Conservation (phyloP, 2,329 filamentous ascomycete genomes). For the Cladophialophora carrionii region DNA sequence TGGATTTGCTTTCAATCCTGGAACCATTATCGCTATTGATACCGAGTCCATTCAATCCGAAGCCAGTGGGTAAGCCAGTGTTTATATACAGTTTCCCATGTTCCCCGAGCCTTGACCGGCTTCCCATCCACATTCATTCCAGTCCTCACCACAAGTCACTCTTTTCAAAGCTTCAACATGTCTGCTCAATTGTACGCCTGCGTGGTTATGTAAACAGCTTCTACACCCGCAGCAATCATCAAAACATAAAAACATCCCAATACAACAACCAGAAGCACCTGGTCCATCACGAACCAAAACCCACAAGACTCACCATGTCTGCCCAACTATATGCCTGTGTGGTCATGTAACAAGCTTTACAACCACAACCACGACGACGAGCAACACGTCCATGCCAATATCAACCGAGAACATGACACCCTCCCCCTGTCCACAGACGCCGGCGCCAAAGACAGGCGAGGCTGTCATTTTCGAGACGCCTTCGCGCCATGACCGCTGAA, state of each 20-base stretch:
- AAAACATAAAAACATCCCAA: background rate
- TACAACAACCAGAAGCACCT: no score
- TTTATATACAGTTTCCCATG: background rate
- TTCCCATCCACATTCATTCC: slow-evolving; percentile 15
- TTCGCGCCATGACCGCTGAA: slow-evolving; percentile 17
- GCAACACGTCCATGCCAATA: background rate
- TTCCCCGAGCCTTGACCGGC: background rate
- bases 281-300: background rate
- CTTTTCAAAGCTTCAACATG: slow-evolving; percentile 14
- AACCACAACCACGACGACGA: background rate
- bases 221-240: background rate
- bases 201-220: slow-evolving; percentile 8
- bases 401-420: background rate
- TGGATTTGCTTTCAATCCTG: slow-evolving; percentile 2
- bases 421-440: slow-evolving; percentile 4
- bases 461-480: slow-evolving; percentile 25
- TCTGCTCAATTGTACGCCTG: slow-evolving; percentile 12
- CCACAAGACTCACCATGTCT: slow-evolving; percentile 4
- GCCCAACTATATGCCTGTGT: slow-evolving; percentile 8
- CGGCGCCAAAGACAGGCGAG: slow-evolving; percentile 17
- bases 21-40: background rate
- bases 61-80: background rate
- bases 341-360: slow-evolving; percentile 10
- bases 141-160: slow-evolving; percentile 17
- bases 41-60: background rate